Evolutionary conservation across 805 yeast genomes (phyloP), one percentile per base, ranked within the genome.

Genomic region (Candida sithepensis): DNA sequence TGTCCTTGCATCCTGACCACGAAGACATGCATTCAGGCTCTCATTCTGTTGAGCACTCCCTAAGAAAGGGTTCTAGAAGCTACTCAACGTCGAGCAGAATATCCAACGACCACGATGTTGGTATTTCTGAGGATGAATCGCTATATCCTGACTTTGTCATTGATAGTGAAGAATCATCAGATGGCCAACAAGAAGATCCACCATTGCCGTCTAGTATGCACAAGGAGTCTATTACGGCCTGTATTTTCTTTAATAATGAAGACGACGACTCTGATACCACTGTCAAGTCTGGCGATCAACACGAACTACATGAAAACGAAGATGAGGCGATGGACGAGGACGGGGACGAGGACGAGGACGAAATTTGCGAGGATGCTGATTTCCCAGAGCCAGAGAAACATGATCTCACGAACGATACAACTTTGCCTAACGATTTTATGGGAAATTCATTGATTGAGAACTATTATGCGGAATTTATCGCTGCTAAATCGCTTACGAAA

Each of bases 281-380:
- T n/a, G n/a, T n/a, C n/a, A n/a, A n/a, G n/a, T n/a, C n/a, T n/a
- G n/a, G n/a, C n/a, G n/a, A n/a, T n/a, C n/a, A n/a, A 26, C 12
- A 26, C 30, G 30, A 26, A 26, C 30, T 26, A 26, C 12, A 26
- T n/a, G n/a, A n/a, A n/a, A n/a, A n/a, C n/a, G n/a, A n/a, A n/a
- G n/a, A n/a, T n/a, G 14, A 12, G 16, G 7, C 20, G 21, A 34
- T 18, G 38, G 34, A 16, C 23, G 44, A 42, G 22, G 28, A 42
- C 20, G 47, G 43, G 12, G 19, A 42, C 10, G 53, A 49, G 20
- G 45, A 43, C 19, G 49, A 43, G 18, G 48, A 21, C 9, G 34
- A 28, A 9, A 41, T 42, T 40, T 20, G 20, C 16, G 43, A 40
- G 13, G 46, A 42, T n/a, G 46, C 37, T 12, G 46, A 40, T 16